Percentiles rank a stretch among this genome's conserved stretches.
phyloP scores from a whole-genome alignment of 176 grass and related monocot genomes.

The Paspalum notatum region DNA sequence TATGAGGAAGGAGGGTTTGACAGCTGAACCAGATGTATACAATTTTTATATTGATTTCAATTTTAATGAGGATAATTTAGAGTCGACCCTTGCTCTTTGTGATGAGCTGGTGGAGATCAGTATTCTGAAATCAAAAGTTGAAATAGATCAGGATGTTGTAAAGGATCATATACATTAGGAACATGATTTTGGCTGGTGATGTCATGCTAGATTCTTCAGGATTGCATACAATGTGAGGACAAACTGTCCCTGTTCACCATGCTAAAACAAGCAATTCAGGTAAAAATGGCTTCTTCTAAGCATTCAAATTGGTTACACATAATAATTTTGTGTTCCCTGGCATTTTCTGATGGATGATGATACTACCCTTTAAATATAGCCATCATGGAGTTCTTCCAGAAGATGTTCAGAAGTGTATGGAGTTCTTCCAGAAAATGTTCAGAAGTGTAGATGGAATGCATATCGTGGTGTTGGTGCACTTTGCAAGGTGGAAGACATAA shows the following conservation, averaged over 20 bases:
- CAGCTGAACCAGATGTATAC: constrained; percentile 65
- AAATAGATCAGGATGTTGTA: constrained; percentile 27
- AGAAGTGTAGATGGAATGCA: neutral
- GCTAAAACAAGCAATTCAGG: constrained; percentile 39
- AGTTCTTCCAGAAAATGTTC: neutral
- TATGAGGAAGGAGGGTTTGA: constrained; percentile 73
- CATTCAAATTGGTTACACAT: neutral
- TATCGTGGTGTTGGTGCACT: constrained; percentile 5
- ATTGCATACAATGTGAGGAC: constrained; percentile 6
- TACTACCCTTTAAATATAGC: constrained; percentile 21
- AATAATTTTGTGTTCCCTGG: constrained; percentile 5
- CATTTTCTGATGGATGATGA: constrained; percentile 32
- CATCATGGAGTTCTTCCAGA: neutral
- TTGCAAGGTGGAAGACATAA: constrained; percentile 31
- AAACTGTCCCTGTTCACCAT: constrained; percentile 7
- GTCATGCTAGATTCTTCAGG: constrained; percentile 35
- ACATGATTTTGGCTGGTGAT: constrained; percentile 34
- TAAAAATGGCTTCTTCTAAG: constrained; percentile 37
- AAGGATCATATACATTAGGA: constrained; percentile 21
- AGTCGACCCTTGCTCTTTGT: constrained; percentile 71
- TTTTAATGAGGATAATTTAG: constrained; percentile 64
- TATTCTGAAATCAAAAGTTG: constrained; percentile 41
- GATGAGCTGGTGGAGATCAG: constrained; percentile 71
- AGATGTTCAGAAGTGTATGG: neutral
- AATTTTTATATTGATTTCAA: constrained; percentile 77